These are phyloP conservation scores for Solanum bukasovii DNA, from an alignment of 257 asterid species.

Conservation along the genomic window DNA sequence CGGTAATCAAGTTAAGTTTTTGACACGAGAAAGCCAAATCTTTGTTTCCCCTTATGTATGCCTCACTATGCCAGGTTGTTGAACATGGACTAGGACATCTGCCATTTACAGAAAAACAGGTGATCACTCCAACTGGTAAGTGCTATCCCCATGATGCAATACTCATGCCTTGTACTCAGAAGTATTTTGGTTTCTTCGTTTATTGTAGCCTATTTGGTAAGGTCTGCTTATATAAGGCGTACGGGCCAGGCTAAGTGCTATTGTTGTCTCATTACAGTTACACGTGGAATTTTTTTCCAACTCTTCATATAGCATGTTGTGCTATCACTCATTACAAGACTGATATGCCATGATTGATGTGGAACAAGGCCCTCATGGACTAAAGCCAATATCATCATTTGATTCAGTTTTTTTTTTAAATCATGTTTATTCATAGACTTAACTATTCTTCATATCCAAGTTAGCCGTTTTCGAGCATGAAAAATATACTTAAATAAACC, in stretches of 20 bases:
- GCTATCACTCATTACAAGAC: not conserved
- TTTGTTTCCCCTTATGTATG: not conserved
- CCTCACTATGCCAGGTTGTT: slow-evolving; percentile 53
- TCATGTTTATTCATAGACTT: not conserved
- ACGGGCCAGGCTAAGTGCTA: not conserved
- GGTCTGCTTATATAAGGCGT: not conserved
- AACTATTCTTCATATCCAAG: not conserved
- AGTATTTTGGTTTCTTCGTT: not conserved
- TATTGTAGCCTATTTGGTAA: not conserved
- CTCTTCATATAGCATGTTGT: not conserved
- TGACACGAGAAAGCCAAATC: not conserved
- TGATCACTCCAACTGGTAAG: slow-evolving; percentile 93
- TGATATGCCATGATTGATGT: not conserved
- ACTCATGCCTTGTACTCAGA: not conserved
- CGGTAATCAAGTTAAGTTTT: not conserved
- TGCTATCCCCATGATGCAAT: slow-evolving; percentile 2
- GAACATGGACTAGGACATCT: slow-evolving; percentile 99
- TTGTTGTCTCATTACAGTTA: not conserved
- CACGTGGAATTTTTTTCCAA: not conserved
- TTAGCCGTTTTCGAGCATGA: not conserved
- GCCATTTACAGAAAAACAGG: slow-evolving; percentile 96
- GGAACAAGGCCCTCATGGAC: not conserved
- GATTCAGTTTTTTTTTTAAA: not conserved
- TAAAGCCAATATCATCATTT: not conserved
- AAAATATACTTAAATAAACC: not conserved